Base-by-base conservation (phyloP, 306 rosid genomes). In the Purshia tridentata region DNA sequence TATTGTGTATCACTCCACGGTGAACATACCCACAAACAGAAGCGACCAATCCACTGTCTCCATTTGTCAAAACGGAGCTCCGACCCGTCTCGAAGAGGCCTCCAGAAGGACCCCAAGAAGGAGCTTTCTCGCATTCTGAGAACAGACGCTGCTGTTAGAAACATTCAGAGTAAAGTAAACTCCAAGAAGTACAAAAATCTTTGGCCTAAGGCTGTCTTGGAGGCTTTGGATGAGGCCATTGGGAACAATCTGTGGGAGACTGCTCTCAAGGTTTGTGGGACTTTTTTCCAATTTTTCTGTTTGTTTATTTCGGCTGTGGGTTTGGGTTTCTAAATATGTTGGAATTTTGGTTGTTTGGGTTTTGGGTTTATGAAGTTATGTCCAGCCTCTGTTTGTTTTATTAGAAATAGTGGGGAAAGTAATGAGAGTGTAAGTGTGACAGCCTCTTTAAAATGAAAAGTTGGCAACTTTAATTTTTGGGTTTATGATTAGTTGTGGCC, bases 191-290 rank as follows among this genome's bases (percentile, higher is more conserved):
- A 89, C 75, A 85, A 67, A 8, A 91, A 82, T 46, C 80, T 93
- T 1, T 91, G 91, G 92, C 98, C 98, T 7, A 91, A 88, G 69
- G 81, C 97, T 48, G 88, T 93, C 76, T 81, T 93, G 70, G 92
- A 91, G 84, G 92, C 96, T 54, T 72, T 93, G 70, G 87, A 93
- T 39, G 94, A 93, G 8, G 97, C 98, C 23, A 78, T 91, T 62
- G 76, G 58, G 56, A 80, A 67, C 46, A 55, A 56, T 77, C 88
- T 78, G 4, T 89, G 86, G 88, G 80, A 88, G 13, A 54, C 84
- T 73, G 92, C 97, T 75, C 89, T 93, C 4, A 81, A 89, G 97
- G 98, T 77, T 55, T 4, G 82, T 61, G 13, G 39, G 58, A 22
- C 9, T 69, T 50, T 16, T 69, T 22, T 22, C n/a, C n/a, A 3